Conservation (phyloP, 108 stramenopile species). For the Pseudonitzschia multistriata region DNA sequence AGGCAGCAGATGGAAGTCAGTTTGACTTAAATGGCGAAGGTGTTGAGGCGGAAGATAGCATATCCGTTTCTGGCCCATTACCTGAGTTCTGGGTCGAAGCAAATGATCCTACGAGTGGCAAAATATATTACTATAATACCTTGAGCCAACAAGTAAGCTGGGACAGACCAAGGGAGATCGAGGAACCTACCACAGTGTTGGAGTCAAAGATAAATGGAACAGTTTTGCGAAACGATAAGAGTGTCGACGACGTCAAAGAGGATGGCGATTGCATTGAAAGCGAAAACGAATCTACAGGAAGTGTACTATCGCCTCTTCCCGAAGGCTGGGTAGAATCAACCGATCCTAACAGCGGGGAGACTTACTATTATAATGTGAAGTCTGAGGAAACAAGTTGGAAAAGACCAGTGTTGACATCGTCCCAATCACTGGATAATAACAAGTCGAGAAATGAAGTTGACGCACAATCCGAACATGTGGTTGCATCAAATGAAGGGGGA, state of each 20-base stretch:
- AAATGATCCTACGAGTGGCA: slow-evolving; percentile 47
- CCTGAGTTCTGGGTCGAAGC: slow-evolving; percentile 65
- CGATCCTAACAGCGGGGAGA: slow-evolving; percentile 45
- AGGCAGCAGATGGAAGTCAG: not conserved
- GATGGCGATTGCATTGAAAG: not conserved
- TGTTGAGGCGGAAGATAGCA: not conserved
- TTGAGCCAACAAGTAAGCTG: slow-evolving; percentile 41
- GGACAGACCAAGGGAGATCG: slow-evolving; percentile 39
- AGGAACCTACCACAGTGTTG: slow-evolving; percentile 14
- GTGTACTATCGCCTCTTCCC: slow-evolving; percentile 23
- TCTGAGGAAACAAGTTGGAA: slow-evolving; percentile 59
- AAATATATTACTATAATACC: slow-evolving; percentile 55
- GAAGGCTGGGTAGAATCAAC: slow-evolving; percentile 51
- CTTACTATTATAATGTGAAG: slow-evolving; percentile 52
- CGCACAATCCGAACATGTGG: not conserved
- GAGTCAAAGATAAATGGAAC: slow-evolving; percentile 35
- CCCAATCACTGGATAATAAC: not conserved
- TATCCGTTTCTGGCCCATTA: slow-evolving; percentile 7
- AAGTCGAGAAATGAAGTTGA: not conserved
- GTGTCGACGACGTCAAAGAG: not conserved
- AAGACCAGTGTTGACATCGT: slow-evolving; percentile 18
- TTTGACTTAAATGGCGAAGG: not conserved
- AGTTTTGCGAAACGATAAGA: too few relatives aligned
- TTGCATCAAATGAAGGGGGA: not conserved
- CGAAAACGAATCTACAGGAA: not conserved